phyloP scores from a whole-genome alignment of 441 rosid genomes.

The Pelargonium hybrid region DNA sequence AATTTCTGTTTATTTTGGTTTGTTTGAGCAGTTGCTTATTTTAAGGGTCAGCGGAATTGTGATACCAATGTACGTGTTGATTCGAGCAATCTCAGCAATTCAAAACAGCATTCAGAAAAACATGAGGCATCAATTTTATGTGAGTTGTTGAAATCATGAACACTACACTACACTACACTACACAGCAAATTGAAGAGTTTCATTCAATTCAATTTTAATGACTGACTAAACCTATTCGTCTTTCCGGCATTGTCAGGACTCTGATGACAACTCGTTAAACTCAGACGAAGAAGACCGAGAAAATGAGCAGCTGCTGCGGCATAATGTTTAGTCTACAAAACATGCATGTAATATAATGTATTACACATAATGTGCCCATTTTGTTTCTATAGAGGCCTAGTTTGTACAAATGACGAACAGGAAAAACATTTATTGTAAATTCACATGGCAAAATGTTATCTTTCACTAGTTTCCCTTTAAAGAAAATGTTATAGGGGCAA shows the following conservation, averaged over 20 bases:
- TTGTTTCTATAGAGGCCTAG: neutral
- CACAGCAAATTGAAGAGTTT: neutral
- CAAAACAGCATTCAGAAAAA: conserved; percentile 27
- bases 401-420: too few species aligned
- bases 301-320: neutral
- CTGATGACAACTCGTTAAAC: neutral
- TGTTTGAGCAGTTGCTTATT: conserved; percentile 39
- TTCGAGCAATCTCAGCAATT: conserved; percentile 48
- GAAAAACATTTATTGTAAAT: too few species aligned
- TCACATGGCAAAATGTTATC: too few species aligned
- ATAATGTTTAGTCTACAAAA: neutral
- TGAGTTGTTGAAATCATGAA: conserved; percentile 17
- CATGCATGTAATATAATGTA: neutral
- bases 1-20: neutral
- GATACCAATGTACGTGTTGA: conserved; percentile 56
- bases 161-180: neutral
- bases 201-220: too few species aligned
- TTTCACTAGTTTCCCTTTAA: too few species aligned
- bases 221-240: neutral
- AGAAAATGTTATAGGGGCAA: too few species aligned
- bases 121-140: conserved; percentile 29
- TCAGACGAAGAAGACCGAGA: neutral
- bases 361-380: too few species aligned
- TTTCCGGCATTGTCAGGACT: neutral
- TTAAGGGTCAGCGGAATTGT: conserved; percentile 58